Evolutionary conservation across 352 stramenopile species (phyloP).

Genomic region (Globisporangium alternatum): DNA sequence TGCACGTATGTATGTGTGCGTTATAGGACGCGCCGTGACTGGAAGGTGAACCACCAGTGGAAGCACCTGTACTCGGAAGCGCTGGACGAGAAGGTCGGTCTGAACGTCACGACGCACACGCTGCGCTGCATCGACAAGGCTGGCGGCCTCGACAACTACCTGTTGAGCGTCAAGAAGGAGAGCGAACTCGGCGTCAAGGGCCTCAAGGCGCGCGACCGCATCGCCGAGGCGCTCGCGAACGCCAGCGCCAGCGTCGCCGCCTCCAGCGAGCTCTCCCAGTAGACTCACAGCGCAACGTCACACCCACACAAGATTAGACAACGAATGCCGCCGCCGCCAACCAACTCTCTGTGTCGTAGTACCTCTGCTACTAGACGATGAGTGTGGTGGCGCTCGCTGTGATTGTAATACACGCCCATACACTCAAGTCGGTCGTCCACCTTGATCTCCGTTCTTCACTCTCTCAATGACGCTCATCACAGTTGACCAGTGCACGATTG

Average conservation of each 20-base stretch:
- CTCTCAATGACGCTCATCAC: no score
- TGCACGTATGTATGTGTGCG: conserved; percentile 1
- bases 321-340: background rate
- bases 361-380: background rate
- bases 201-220: conserved; percentile 50
- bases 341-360: background rate
- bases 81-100: conserved; percentile 91
- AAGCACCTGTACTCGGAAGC: conserved; percentile 88
- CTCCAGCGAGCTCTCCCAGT: conserved; percentile 16
- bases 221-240: conserved; percentile 41
- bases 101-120: conserved; percentile 92
- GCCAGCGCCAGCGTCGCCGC: conserved; percentile 11
- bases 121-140: conserved; percentile 92
- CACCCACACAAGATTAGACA: background rate
- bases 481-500: no score
- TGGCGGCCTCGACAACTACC: conserved; percentile 93
- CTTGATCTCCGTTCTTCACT: no score
- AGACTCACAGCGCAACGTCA: background rate
- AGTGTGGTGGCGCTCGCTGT: background rate
- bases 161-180: conserved; percentile 88
- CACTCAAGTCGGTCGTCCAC: no score
- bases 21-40: conserved; percentile 80
- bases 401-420: conserved; percentile 7
- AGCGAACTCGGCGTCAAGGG: conserved; percentile 72
- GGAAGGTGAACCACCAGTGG: conserved; percentile 93